Evolutionary conservation across 345 rosid species (phyloP).

Genomic region (Eucalyptus decipiens): DNA sequence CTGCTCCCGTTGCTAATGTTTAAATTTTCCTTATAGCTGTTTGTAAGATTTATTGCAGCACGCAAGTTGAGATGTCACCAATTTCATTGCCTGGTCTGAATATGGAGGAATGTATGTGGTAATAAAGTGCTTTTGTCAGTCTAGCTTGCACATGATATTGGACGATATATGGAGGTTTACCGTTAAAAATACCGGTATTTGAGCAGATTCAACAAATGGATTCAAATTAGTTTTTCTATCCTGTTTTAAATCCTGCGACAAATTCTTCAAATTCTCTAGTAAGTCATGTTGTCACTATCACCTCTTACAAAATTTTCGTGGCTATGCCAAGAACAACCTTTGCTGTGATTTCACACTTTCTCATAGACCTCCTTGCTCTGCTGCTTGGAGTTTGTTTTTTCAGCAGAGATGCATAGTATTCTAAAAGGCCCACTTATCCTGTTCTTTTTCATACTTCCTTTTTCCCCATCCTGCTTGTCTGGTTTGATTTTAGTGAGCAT

Average conservation of each 20-base stretch:
- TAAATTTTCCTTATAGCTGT: too few relatives aligned
- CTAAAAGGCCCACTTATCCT: background rate
- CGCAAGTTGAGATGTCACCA: too few relatives aligned
- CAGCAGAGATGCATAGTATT: background rate
- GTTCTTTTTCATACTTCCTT: background rate
- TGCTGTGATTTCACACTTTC: background rate
- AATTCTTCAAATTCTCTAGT: background rate
- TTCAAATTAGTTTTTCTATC: background rate
- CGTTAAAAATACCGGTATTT: fast-evolving
- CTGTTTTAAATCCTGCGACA: background rate
- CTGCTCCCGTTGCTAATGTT: too few relatives aligned
- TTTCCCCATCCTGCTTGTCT: background rate
- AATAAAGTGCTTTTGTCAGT: too few relatives aligned
- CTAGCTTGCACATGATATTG: background rate
- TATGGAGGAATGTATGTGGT: too few relatives aligned
- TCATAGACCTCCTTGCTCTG: background rate
- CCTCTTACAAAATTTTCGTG: background rate
- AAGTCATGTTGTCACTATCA: background rate
- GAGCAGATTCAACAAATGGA: too few relatives aligned
- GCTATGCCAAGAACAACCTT: background rate
- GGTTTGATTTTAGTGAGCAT: background rate
- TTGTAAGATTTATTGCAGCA: too few relatives aligned
- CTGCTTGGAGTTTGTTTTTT: too few relatives aligned
- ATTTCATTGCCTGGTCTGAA: too few relatives aligned
- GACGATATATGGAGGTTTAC: background rate